A percentile compares a stretch with the other conserved stretches of the same genome.
phyloP scores from a whole-genome alignment of 305 asterid species.

The Solanum aculeatissimum region DNA sequence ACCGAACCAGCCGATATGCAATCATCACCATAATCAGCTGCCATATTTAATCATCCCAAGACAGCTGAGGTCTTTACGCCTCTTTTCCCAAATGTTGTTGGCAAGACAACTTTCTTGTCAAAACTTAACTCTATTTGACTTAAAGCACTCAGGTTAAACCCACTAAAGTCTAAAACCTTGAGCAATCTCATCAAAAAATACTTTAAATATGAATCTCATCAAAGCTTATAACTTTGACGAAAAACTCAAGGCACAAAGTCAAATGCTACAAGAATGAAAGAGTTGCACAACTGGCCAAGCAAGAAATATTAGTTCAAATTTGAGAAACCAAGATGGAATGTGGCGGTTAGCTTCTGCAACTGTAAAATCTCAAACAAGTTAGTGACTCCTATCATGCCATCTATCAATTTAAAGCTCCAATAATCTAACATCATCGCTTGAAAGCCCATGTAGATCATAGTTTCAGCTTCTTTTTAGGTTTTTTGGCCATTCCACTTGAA shows the following conservation, averaged over 20 bases:
- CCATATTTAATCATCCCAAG: background rate
- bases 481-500: constrained; percentile 3
- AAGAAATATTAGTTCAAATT: background rate
- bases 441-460: constrained; percentile 6
- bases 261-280: background rate
- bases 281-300: background rate
- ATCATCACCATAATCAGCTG: background rate
- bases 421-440: background rate
- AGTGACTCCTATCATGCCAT: background rate
- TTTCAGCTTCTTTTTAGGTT: constrained; percentile 49
- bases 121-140: background rate
- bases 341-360: background rate
- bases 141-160: background rate
- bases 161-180: background rate
- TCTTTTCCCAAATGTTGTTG: background rate
- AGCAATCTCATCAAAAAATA: background rate
- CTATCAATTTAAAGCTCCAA: background rate
- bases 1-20: background rate
- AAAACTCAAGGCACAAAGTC: background rate
- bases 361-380: background rate
- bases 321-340: background rate
- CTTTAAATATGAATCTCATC: background rate
- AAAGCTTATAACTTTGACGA: background rate
- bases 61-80: background rate
- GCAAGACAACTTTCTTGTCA: background rate